Conservation (phyloP, 2,329 filamentous ascomycete species). For the Paraphoma chrysanthemicola region DNA sequence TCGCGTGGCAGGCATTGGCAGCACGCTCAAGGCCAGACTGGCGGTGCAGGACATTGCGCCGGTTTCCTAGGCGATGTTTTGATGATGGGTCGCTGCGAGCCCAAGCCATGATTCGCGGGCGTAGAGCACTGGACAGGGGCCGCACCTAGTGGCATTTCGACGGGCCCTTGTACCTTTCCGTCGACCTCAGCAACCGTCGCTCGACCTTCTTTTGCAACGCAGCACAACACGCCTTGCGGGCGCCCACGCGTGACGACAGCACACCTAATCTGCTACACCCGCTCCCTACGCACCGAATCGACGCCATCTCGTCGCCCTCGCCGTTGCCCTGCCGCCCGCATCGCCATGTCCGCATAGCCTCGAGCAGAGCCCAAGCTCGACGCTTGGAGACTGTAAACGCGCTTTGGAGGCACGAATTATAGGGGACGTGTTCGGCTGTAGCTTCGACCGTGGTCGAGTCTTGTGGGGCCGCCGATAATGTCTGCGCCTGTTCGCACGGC, state of each 20-base stretch:
- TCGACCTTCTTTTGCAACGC: constrained; percentile 2
- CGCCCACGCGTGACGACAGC: background rate
- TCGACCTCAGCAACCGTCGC: constrained; percentile 1
- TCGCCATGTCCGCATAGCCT: constrained; percentile 38
- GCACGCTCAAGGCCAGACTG: constrained; percentile 1
- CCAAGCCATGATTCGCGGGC: constrained; percentile 10
- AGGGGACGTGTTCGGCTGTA: constrained; percentile 1
- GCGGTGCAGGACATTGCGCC: constrained; percentile 10
- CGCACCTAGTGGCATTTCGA: background rate
- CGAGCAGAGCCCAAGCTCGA: constrained; percentile 32
- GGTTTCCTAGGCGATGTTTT: constrained; percentile 28
- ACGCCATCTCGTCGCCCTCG: constrained; percentile 8
- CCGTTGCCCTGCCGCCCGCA: constrained; percentile 18
- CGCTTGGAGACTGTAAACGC: constrained; percentile 32
- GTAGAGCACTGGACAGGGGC: background rate
- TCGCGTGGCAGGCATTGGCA: constrained; percentile 8
- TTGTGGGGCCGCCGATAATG: constrained; percentile 18
- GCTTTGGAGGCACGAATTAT: constrained; percentile 4
- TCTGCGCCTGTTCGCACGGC: constrained; percentile 24
- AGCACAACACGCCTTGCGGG: constrained; percentile 1
- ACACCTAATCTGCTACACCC: too few species aligned
- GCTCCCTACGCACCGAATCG: background rate
- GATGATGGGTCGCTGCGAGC: constrained; percentile 10
- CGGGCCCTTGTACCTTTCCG: constrained; percentile 8
- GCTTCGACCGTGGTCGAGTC: constrained; percentile 8